Evolutionary conservation across 2,329 filamentous ascomycete species (phyloP).

Genomic region (Epichloe gansuensis): DNA sequence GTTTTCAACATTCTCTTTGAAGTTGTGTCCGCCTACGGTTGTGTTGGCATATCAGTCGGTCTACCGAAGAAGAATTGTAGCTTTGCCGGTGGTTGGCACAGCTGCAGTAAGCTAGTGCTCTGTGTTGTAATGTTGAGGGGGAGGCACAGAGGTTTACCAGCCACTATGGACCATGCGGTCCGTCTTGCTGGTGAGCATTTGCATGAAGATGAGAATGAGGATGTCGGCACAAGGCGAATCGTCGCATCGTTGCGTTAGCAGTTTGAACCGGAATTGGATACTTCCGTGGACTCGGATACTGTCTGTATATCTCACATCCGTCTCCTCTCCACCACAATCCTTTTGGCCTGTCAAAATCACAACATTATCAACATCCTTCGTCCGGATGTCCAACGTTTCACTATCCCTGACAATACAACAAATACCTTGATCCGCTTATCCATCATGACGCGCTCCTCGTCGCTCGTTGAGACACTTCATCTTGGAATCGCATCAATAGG

Average conservation of each 20-base stretch:
- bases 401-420: slow-evolving; percentile 23
- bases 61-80: slow-evolving; percentile 40
- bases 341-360: slow-evolving; percentile 21
- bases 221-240: neutral
- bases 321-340: slow-evolving; percentile 18
- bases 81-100: slow-evolving; percentile 41
- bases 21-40: slow-evolving; percentile 44
- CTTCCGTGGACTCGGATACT: too few species aligned
- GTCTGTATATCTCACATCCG: slow-evolving; percentile 21
- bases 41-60: slow-evolving; percentile 47
- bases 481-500: slow-evolving; percentile 17
- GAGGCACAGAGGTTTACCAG: slow-evolving; percentile 40
- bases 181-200: slow-evolving; percentile 25
- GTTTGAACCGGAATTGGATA: too few species aligned
- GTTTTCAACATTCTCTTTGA: slow-evolving; percentile 50
- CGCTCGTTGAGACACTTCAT: slow-evolving; percentile 21
- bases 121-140: slow-evolving; percentile 44
- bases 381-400: slow-evolving; percentile 19
- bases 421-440: slow-evolving; percentile 24
- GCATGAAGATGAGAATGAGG: slow-evolving; percentile 18
- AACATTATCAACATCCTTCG: slow-evolving; percentile 20
- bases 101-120: slow-evolving; percentile 44
- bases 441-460: slow-evolving; percentile 22
- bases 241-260: neutral
- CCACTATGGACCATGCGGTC: slow-evolving; percentile 39